Evolutionary conservation across 495 filamentous ascomycete species (phyloP).

Genomic region (Symbiotaphrina buchneri): DNA sequence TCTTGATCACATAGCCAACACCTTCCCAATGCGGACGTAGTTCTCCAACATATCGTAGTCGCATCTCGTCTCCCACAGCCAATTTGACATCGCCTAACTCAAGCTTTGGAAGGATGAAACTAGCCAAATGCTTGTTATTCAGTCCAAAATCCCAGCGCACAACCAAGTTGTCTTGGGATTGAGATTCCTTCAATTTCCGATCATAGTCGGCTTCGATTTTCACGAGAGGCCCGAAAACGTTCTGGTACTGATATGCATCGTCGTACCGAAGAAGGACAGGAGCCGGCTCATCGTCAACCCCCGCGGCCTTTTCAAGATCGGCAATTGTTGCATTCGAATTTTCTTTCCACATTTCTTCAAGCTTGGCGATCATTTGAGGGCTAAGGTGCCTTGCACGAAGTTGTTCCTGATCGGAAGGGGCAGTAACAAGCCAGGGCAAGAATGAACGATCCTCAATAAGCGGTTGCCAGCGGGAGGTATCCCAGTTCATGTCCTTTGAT

Average conservation of each 20-base stretch:
- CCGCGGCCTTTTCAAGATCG: constrained; percentile 82
- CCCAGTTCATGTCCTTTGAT: constrained; percentile 99
- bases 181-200: constrained; percentile 93
- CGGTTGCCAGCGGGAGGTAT: constrained; percentile 93
- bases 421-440: constrained; percentile 75
- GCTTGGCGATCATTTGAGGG: constrained; percentile 85
- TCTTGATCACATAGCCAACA: constrained; percentile 97
- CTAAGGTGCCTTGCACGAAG: constrained; percentile 84
- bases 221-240: constrained; percentile 92
- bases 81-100: constrained; percentile 96
- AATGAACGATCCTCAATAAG: constrained; percentile 95
- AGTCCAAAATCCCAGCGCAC: constrained; percentile 92
- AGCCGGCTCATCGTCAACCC: constrained; percentile 85
- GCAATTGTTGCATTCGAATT: constrained; percentile 73
- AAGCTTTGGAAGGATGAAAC: constrained; percentile 89
- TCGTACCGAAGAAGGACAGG: constrained; percentile 89
- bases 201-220: constrained; percentile 99
- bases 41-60: constrained; percentile 87
- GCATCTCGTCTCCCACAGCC: constrained; percentile 97
- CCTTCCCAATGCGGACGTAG: constrained; percentile 90
- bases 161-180: constrained; percentile 82
- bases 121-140: constrained; percentile 94
- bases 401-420: constrained; percentile 85
- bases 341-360: constrained; percentile 99
- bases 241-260: constrained; percentile 97